These are phyloP conservation scores for Pueraria montana DNA, from an alignment of 306 rosid genomes.

Conservation along the genomic window DNA sequence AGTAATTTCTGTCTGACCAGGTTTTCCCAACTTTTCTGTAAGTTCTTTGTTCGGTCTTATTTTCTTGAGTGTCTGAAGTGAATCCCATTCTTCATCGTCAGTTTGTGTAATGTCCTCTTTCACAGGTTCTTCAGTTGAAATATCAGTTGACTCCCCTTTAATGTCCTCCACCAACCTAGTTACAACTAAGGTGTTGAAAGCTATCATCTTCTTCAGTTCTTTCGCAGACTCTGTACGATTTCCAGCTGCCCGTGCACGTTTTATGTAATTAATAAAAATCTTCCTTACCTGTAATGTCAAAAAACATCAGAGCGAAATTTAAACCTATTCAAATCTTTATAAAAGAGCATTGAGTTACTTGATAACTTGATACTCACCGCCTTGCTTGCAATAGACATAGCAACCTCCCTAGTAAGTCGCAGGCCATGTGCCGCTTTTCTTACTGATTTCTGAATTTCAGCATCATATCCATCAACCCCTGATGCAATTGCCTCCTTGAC, in stretches of 20 bases:
- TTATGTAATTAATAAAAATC: constrained; percentile 77
- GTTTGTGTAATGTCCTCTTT: constrained; percentile 54
- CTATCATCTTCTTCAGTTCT: constrained; percentile 93
- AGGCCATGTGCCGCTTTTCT: constrained; percentile 96
- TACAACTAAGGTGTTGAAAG: constrained; percentile 93
- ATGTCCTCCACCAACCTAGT: constrained; percentile 90
- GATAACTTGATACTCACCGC: constrained; percentile 73
- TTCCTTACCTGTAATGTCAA: constrained; percentile 70
- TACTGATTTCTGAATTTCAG: constrained; percentile 76
- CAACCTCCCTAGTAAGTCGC: constrained; percentile 87
- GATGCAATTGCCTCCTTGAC: constrained; percentile 92
- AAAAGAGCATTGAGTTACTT: constrained; percentile 39
- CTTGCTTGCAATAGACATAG: constrained; percentile 95
- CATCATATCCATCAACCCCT: constrained; percentile 95
- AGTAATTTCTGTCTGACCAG: constrained; percentile 94
- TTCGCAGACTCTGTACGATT: constrained; percentile 84
- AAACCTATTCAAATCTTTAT: constrained; percentile 15
- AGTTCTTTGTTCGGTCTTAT: constrained; percentile 76
- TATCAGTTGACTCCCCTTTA: constrained; percentile 85
- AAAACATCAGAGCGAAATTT: constrained; percentile 35
- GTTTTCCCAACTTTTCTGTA: constrained; percentile 74
- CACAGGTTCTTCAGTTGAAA: constrained; percentile 67
- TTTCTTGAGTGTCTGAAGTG: constrained; percentile 81
- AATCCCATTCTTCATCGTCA: constrained; percentile 83
- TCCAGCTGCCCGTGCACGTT: constrained; percentile 86